Base-by-base conservation (phyloP, 116 monocot genomes). In the Papilionanthe hybrid region DNA sequence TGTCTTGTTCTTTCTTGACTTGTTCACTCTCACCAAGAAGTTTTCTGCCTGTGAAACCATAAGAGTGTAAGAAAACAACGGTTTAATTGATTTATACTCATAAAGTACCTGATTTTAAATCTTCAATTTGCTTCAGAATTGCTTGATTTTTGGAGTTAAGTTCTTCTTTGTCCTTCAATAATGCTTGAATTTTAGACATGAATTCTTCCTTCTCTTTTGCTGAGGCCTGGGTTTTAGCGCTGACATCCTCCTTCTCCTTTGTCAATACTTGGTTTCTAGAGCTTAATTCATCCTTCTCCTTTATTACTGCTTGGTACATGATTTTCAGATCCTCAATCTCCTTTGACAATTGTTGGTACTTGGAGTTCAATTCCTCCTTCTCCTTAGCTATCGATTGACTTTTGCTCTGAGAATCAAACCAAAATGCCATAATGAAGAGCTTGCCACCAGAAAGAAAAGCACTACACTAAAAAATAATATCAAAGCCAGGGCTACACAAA, bases 111-210 rank as follows among this genome's bases (percentile, higher is more conserved):
- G 86, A 89, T 90, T 90, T 96, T 22, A 76, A 84, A 22, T 94
- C 94, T 75, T 92, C 98, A 49, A 98, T 77, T 74, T 98, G 91
- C 79, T 93, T 93, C 30, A 81, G 67, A 78, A 98, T 90, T 41
- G 82, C 77, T 77, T 90, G 86, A 32, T 90, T 98, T 83, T 91
- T 90, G 69, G 77, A 86, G 78, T 25, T 87, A 20, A 94, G 29
- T 19, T 88, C 94, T 42, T 93, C 98, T 83, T 86, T 92, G 78
- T 94, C 94, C 68, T 88, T 97, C 18, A 42, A 12, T 20, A 92
- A 67, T 1, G 25, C 44, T 75, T 42, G 75, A 12, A 19, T 10
- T 75, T 75, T 75, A 22, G 87, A 89, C 86, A 87, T 92, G 29
- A 76, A 84, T n/a, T 94, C 94, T 66, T 92, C 98, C 50, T 94